Conservation (phyloP, 1,284 basidiomycete genomes). For the Coriolopsis trogii region DNA sequence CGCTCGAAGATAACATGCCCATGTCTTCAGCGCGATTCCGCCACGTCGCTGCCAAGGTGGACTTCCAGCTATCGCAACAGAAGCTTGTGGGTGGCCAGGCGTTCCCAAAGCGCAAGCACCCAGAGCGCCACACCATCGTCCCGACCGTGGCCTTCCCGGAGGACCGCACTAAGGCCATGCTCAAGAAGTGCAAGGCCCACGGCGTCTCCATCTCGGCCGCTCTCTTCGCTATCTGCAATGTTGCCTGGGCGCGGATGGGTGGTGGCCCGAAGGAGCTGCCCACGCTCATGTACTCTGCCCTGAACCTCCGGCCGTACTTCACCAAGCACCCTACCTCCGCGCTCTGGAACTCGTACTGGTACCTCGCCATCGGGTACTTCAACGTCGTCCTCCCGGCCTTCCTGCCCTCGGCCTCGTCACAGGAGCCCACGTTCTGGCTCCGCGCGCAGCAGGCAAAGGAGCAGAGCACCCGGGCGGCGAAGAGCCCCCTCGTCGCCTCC, state of each 20-base stretch:
- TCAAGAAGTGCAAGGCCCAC: constrained; percentile 67
- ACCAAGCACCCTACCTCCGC: constrained; percentile 41
- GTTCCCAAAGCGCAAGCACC: constrained; percentile 54
- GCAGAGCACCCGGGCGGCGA: constrained; percentile 66
- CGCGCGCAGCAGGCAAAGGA: constrained; percentile 68
- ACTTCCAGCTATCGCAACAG: constrained; percentile 55
- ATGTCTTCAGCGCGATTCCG: constrained; percentile 41
- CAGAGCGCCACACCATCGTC: constrained; percentile 62
- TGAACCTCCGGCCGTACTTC: constrained; percentile 72
- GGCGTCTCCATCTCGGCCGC: constrained; percentile 77
- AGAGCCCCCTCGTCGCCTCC: constrained; percentile 59
- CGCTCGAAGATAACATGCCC: constrained; percentile 59
- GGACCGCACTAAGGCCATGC: constrained; percentile 56
- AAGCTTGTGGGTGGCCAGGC: constrained; percentile 61
- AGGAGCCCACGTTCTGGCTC: constrained; percentile 65
- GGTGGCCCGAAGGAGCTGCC: constrained; percentile 52
- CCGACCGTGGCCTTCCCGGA: constrained; percentile 61
- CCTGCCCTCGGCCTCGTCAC: constrained; percentile 46
- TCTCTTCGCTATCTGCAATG: constrained; percentile 73
- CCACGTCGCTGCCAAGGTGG: constrained; percentile 51
- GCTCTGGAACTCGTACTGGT: constrained; percentile 68
- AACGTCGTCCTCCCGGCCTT: constrained; percentile 77
- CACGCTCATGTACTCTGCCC: constrained; percentile 79
- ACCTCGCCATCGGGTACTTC: constrained; percentile 79
- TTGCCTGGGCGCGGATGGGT: constrained; percentile 66